These are phyloP conservation scores for Penicillium corylophilum DNA, from an alignment of 2,329 filamentous ascomycete species.

Conservation along the genomic window DNA sequence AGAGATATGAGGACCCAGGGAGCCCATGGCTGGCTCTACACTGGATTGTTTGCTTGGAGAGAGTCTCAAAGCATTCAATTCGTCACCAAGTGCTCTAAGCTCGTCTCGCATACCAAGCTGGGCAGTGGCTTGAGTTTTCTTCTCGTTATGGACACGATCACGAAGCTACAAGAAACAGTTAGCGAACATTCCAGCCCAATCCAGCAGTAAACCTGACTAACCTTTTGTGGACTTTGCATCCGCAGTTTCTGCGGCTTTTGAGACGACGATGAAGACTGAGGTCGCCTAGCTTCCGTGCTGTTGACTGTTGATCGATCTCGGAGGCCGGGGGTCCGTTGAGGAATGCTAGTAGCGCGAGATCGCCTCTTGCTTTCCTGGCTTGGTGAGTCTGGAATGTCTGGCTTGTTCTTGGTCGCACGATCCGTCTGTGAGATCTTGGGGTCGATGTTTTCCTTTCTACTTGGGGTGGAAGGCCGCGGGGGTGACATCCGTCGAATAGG, in stretches of 20 bases:
- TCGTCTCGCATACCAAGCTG: conserved; percentile 72
- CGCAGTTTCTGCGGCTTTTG: conserved; percentile 70
- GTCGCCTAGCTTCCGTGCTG: conserved; percentile 31
- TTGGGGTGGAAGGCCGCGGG: conserved; percentile 34
- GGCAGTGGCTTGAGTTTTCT: conserved; percentile 68
- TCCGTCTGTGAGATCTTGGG: conserved; percentile 35
- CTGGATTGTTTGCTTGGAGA: conserved; percentile 34
- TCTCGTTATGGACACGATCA: conserved; percentile 81
- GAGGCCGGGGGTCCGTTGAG: conserved; percentile 38
- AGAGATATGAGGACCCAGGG: conserved; percentile 17
- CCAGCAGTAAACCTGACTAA: conserved; percentile 17
- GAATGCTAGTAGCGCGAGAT: conserved; percentile 51
- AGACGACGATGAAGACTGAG: conserved; percentile 60
- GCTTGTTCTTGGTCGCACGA: conserved; percentile 32
- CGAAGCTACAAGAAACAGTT: conserved; percentile 51
- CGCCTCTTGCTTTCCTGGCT: conserved; percentile 44
- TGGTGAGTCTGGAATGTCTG: conserved; percentile 34
- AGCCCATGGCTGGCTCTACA: conserved; percentile 31
- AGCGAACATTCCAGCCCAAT: conserved; percentile 1
- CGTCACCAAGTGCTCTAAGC: conserved; percentile 74
- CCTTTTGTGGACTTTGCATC: conserved; percentile 64
- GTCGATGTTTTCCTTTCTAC: conserved; percentile 43
- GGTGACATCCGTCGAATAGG: conserved; percentile 33
- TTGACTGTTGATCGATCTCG: conserved; percentile 37
- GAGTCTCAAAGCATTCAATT: conserved; percentile 59